A percentile compares a stretch with the other conserved stretches of the same genome.
Evolutionary conservation across 140 eudicot species (phyloP).

Genomic region (Stevia rebaudiana): DNA sequence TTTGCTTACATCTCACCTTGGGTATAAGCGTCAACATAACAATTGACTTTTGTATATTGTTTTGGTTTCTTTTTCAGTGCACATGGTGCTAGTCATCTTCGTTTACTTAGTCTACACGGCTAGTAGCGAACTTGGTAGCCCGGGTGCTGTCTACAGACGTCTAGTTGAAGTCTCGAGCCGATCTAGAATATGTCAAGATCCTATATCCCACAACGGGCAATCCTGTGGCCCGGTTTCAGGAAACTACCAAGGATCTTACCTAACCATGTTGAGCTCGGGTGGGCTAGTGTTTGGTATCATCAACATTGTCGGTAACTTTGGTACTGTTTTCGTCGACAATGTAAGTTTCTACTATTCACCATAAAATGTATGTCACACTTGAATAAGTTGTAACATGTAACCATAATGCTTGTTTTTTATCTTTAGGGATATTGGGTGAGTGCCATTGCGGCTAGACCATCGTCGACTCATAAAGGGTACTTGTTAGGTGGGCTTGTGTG

Average conservation of each 20-base stretch:
- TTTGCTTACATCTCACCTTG: too few relatives aligned
- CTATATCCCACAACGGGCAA: conserved; percentile 69
- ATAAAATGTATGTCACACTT: not conserved
- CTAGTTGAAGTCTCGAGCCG: conserved; percentile 76
- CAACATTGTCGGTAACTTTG: conserved; percentile 95
- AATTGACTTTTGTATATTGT: not conserved
- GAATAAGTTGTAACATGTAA: not conserved
- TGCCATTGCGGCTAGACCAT: conserved; percentile 98
- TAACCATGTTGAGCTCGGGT: conserved; percentile 94
- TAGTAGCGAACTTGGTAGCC: conserved; percentile 94
- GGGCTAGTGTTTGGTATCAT: conserved; percentile 91
- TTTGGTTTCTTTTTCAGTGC: conserved; percentile 46
- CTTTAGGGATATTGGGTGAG: conserved; percentile 97
- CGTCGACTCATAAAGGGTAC: conserved; percentile 97
- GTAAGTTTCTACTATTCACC: conserved; percentile 35
- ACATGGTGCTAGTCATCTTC: conserved; percentile 79
- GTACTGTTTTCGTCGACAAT: conserved; percentile 94
- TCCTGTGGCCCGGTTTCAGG: conserved; percentile 88
- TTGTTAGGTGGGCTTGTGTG: conserved; percentile 91
- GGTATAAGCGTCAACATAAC: not conserved
- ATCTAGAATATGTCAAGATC: conserved; percentile 70
- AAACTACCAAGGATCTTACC: conserved; percentile 78
- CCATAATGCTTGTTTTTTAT: not conserved
- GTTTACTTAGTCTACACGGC: conserved; percentile 88
- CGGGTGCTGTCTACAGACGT: conserved; percentile 55